Base-by-base conservation (phyloP, 2,329 filamentous ascomycete genomes). In the Alternaria triticimaculans region DNA sequence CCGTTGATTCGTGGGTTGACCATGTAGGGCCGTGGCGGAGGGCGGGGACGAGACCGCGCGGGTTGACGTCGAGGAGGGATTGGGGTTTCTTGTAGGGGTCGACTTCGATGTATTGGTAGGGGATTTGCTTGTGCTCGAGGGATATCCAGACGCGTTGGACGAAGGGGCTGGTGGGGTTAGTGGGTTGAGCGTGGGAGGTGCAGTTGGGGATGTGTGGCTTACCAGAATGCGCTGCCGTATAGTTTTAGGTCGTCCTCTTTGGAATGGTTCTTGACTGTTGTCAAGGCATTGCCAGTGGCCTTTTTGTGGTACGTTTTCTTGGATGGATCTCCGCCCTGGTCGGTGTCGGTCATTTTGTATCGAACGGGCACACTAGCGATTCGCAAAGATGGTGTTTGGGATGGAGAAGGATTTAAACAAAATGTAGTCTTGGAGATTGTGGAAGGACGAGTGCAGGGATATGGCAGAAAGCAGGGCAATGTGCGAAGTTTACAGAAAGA, bases 81-180 rank as follows among this genome's bases (percentile, higher is more conserved):
- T 89, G 85, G 2, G 90, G 91, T 66, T 92, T 91, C 70, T 89
- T 88, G 76, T 92, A 94, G 8, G 92, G 91, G 73, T 96, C 91
- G 49, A 93, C 89, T 80, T 97, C 93, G 71, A 93, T 90, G 79
- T 96, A 97, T 76, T 96, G 92, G 76, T 97, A 97, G 41, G 87
- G 83, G 9, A 96, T 85, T 18, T 88, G 86, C 77, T 96, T 96
- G 72, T 89, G 84, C 78, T 97, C 93, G 37, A 97, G 85, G 1
- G 93, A 91, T 67, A 97, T 96, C 93, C 93, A 97, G 25, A 96
- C 91, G 18, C 93, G 88, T 76, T 96, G 93, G 2, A 93, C 93
- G 76, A 95, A 96, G 25, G 93, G 93, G 74, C 91, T 92, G 43
- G 3, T 18, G 21, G 18, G 33, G 64, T 75, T 66, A 74, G 65